These are phyloP conservation scores for Phaeosphaeriaceae sp. DNA, from an alignment of 2,329 filamentous ascomycete genomes.

Conservation along the genomic window DNA sequence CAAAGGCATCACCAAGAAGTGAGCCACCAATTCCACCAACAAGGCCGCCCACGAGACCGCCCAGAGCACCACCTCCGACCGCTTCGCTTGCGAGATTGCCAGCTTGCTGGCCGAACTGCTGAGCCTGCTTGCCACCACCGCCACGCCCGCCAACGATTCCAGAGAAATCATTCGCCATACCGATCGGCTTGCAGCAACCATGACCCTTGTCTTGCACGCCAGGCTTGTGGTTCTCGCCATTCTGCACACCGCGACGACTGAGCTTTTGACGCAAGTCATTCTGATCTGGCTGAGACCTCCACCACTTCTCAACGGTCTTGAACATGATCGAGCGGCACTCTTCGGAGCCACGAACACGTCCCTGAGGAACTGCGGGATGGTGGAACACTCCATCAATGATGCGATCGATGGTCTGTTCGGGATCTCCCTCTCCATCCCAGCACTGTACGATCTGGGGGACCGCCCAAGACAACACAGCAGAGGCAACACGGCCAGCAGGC, in stretches of 20 bases:
- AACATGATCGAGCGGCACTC: slow-evolving; percentile 83
- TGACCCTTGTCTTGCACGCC: slow-evolving; percentile 85
- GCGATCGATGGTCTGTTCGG: slow-evolving; percentile 73
- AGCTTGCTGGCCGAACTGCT: slow-evolving; percentile 48
- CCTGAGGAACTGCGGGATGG: slow-evolving; percentile 79
- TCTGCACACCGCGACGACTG: slow-evolving; percentile 76
- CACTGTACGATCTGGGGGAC: slow-evolving; percentile 88
- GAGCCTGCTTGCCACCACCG: slow-evolving; percentile 50
- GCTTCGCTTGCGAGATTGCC: slow-evolving; percentile 65
- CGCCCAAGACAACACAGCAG: slow-evolving; percentile 79
- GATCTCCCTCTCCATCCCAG: slow-evolving; percentile 82
- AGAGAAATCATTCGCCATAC: slow-evolving; percentile 70
- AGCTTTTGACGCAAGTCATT: slow-evolving; percentile 76
- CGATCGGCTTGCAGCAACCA: slow-evolving; percentile 80
- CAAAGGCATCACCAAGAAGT: slow-evolving; percentile 68
- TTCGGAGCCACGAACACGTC: slow-evolving; percentile 67
- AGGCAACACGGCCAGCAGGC: slow-evolving; percentile 81
- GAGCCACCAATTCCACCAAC: slow-evolving; percentile 66
- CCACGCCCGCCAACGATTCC: slow-evolving; percentile 49
- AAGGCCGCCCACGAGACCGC: slow-evolving; percentile 73
- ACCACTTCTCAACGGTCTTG: slow-evolving; percentile 82
- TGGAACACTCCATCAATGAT: slow-evolving; percentile 86
- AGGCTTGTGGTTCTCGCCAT: slow-evolving; percentile 84
- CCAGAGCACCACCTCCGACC: slow-evolving; percentile 69
- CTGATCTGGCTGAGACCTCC: slow-evolving; percentile 67